Evolutionary conservation across 1,284 basidiomycete species (phyloP).

Genomic region (Cystobasidium pallidum): DNA sequence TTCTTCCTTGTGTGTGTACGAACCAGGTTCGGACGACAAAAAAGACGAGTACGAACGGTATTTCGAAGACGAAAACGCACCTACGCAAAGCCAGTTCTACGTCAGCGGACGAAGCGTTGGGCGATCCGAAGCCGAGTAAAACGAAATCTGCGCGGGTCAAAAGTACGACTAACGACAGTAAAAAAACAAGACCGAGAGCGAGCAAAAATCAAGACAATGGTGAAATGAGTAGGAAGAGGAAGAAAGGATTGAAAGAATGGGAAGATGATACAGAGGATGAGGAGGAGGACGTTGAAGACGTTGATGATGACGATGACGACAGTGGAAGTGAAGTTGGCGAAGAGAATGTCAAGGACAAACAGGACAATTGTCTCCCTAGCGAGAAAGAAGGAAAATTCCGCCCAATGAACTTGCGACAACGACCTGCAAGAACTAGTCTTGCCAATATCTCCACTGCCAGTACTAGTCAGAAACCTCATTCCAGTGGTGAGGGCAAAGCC

Average conservation of each 20-base stretch:
- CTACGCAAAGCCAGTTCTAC: constrained; percentile 8
- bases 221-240: constrained; percentile 32
- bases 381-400: constrained; percentile 55
- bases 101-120: neutral
- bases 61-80: constrained; percentile 2
- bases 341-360: constrained; percentile 48
- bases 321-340: constrained; percentile 56
- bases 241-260: constrained; percentile 25
- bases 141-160: neutral
- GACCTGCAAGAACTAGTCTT: constrained; percentile 13
- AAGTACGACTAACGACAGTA: neutral
- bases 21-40: neutral
- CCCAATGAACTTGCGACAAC: constrained; percentile 22
- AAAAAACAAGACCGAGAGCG: neutral
- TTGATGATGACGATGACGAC: constrained; percentile 49
- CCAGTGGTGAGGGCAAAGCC: constrained; percentile 22
- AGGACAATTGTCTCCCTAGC: constrained; percentile 40
- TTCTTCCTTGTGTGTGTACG: too few relatives aligned
- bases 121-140: neutral
- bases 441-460: neutral
- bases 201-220: constrained; percentile 27
- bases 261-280: constrained; percentile 33
- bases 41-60: neutral
- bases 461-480: neutral
- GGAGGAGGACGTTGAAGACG: constrained; percentile 42